Evolutionary conservation across 2,329 filamentous ascomycete species (phyloP).

Genomic region (Bipolaris zeicola): DNA sequence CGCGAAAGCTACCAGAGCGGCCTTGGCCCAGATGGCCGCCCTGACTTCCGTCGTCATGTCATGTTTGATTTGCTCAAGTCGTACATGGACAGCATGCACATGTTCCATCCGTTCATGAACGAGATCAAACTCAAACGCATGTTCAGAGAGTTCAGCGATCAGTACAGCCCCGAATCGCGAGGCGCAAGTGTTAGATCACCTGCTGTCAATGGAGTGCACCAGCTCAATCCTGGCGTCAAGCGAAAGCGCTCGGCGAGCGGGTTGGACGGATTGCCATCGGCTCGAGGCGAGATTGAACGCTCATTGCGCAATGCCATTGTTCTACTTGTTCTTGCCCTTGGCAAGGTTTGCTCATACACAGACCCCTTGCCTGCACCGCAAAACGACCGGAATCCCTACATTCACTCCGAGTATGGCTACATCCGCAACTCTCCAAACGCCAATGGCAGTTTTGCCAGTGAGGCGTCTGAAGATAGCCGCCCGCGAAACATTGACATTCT

Average conservation of each 20-base stretch:
- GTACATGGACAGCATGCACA: slow-evolving; percentile 66
- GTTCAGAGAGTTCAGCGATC: slow-evolving; percentile 55
- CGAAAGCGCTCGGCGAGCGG: slow-evolving; percentile 43
- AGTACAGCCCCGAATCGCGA: slow-evolving; percentile 42
- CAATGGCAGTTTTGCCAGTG: slow-evolving; percentile 43
- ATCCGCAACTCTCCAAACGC: slow-evolving; percentile 46
- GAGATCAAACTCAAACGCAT: slow-evolving; percentile 58
- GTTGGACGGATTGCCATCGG: slow-evolving; percentile 32
- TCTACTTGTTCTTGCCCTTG: slow-evolving; percentile 81
- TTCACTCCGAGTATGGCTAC: slow-evolving; percentile 31
- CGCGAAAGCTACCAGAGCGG: slow-evolving; percentile 53
- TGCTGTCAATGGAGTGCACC: slow-evolving; percentile 19
- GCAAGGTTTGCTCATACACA: slow-evolving; percentile 73
- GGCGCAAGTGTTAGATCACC: slow-evolving; percentile 31
- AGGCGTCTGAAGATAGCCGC: slow-evolving; percentile 29
- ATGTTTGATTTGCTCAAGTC: slow-evolving; percentile 58
- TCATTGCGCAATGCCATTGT: slow-evolving; percentile 72
- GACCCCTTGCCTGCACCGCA: slow-evolving; percentile 61
- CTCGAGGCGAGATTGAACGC: slow-evolving; percentile 33
- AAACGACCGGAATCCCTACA: slow-evolving; percentile 48
- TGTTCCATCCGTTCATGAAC: slow-evolving; percentile 68
- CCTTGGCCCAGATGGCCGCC: slow-evolving; percentile 57
- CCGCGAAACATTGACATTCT: slow-evolving; percentile 79
- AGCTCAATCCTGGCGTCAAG: slow-evolving; percentile 39
- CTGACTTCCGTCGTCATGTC: slow-evolving; percentile 60